Base-by-base conservation (phyloP, 192 early-diverging fungal genomes). In the Fimicolochytrium jonesii region DNA sequence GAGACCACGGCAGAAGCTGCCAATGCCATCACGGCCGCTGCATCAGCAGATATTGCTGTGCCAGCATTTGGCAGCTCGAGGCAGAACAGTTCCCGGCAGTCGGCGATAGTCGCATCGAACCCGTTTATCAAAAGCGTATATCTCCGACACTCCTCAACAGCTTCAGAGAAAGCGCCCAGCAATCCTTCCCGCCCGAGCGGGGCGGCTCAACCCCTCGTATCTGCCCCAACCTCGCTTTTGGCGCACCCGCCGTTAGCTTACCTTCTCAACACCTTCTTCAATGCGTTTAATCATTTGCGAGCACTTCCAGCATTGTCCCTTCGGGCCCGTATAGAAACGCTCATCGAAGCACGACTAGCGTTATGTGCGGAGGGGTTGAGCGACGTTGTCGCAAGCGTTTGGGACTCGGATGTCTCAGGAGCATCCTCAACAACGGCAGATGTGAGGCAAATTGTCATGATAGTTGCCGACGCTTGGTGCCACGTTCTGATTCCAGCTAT, bases 271-370 rank as follows among this genome's bases (percentile, higher is more conserved):
- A 72, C 77, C 3, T 80, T 86, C 37, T 71, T 83, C 36, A 61
- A 74, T 18, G 73, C 80, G 6, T 84, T 85, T 41, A 90, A 90
- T 58, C 75, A 81, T 4, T 71, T 90, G 20, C 81, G 88, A 3
- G 50, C 64, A 6, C 26, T 65, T 4, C 62, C 69, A 10, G n/a
- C 59, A 3, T 34, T 50, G 22, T 4, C 46, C 15, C 47, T 61
- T 20, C 59, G 35, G 13, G 6, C 45, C 6, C 59, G 59, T 13
- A 18, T 50, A 9, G 18, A 20, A 49, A 35, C 30, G 17, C 15
- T 33, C 33, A 22, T 61, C 18, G 43, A 48, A 9, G 22, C 33
- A 0, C 10, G 33, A 17, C 35, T 61, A 3, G 13, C 34, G 23
- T 4, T 33, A 15, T 50, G 46, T 18, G 18, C 46, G 17, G 35